phyloP scores from a whole-genome alignment of 305 asterid genomes.

The Solanum aculeatissimum region DNA sequence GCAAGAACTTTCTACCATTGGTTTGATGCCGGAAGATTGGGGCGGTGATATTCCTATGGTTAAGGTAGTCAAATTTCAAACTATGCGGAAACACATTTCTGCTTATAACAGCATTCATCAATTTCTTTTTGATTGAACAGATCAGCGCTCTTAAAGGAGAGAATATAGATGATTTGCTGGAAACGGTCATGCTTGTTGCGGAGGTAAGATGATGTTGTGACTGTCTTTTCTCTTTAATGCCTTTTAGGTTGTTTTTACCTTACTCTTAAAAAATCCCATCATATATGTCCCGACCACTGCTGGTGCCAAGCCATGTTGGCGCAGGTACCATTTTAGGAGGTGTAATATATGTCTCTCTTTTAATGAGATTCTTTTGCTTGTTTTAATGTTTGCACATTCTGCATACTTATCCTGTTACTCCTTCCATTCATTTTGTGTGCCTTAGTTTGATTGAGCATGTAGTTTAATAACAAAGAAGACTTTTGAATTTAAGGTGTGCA shows the following conservation, averaged over 20 bases:
- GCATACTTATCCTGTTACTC: background rate
- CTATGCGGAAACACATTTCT: background rate
- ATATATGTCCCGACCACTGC: background rate
- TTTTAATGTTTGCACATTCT: background rate
- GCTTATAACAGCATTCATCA: conserved; percentile 12
- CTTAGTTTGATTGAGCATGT: background rate
- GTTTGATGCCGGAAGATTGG: conserved; percentile 99
- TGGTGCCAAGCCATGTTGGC: background rate
- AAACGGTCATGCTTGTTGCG: conserved; percentile 95
- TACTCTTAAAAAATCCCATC: background rate
- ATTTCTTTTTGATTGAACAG: conserved; percentile 30
- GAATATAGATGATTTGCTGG: conserved; percentile 88
- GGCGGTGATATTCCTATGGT: conserved; percentile 97
- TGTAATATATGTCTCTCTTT: background rate
- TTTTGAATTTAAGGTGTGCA: background rate
- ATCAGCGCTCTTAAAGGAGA: conserved; percentile 98
- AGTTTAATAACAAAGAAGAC: background rate
- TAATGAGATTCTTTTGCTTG: background rate
- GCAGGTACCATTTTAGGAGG: background rate
- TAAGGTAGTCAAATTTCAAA: conserved; percentile 51
- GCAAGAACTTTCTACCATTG: conserved; percentile 89
- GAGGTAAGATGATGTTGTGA: conserved; percentile 48
- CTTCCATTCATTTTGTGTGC: background rate
- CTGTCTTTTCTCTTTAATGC: background rate
- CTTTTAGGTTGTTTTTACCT: background rate